These are phyloP conservation scores for Annulohypoxylon truncatum DNA, from an alignment of 2,329 filamentous ascomycete species.

Conservation along the genomic window DNA sequence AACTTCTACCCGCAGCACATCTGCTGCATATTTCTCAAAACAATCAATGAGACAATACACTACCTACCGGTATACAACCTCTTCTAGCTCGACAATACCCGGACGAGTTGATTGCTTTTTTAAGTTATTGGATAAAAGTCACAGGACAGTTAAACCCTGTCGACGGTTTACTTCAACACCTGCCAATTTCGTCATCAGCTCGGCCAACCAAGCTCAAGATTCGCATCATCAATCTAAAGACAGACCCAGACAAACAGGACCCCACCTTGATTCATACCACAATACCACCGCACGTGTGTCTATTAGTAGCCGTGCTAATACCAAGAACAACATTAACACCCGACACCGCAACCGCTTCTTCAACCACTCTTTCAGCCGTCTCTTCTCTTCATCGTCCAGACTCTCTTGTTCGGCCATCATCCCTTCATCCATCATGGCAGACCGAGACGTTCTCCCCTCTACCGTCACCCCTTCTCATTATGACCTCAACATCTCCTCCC, in stretches of 20 bases:
- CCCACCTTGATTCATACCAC: constrained; percentile 29
- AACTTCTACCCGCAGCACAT: constrained; percentile 1
- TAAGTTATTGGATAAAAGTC: constrained; percentile 29
- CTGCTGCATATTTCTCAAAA: constrained; percentile 19
- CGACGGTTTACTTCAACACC: constrained; percentile 39
- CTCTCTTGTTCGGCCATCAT: constrained; percentile 48
- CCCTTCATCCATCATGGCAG: constrained; percentile 60
- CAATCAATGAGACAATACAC: constrained; percentile 25
- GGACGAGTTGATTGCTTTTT: constrained; percentile 31
- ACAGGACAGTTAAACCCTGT: constrained; percentile 25
- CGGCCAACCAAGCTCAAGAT: constrained; percentile 13
- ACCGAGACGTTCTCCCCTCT: constrained; percentile 72
- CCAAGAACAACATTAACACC: neutral
- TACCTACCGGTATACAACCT: neutral
- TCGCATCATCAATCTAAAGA: constrained; percentile 36
- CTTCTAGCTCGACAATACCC: constrained; percentile 13
- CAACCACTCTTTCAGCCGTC: neutral
- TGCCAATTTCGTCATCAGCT: constrained; percentile 41
- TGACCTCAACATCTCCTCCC: constrained; percentile 80
- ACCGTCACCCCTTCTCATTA: constrained; percentile 87
- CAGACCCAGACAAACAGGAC: constrained; percentile 20
- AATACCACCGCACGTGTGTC: constrained; percentile 6
- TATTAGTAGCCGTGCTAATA: neutral
- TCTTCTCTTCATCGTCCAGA: constrained; percentile 46
- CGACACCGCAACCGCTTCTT: neutral